A percentile compares a stretch with the other conserved stretches of the same genome.
Evolutionary conservation across 164 flowering plant species (phyloP).

Genomic region (Paratinospora sagittata): DNA sequence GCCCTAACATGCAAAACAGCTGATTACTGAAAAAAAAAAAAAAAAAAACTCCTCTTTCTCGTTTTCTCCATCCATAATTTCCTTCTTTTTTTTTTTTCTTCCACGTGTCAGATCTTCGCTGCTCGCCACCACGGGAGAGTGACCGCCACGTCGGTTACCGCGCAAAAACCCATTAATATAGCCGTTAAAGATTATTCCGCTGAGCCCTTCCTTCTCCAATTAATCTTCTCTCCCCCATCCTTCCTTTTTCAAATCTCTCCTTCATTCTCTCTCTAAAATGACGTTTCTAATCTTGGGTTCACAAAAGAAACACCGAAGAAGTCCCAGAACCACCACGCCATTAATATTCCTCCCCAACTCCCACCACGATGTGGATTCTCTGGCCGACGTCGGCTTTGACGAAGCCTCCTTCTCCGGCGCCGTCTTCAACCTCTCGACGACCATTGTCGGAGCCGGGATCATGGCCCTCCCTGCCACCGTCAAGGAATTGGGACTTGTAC

Average conservation of each 20-base stretch:
- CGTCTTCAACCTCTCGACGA: conserved; percentile 78
- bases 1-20: neutral
- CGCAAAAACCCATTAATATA: neutral
- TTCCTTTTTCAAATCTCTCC: neutral
- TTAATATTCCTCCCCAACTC: neutral
- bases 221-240: neutral
- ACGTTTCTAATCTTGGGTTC: neutral
- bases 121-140: neutral
- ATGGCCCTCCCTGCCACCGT: conserved; percentile 93
- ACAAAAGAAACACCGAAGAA: neutral
- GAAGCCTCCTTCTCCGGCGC: conserved; percentile 38
- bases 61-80: neutral
- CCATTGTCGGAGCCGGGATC: conserved; percentile 90
- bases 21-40: neutral
- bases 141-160: conserved; percentile 2
- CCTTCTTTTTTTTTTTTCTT: neutral
- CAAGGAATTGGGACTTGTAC: conserved; percentile 68
- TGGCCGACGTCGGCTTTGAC: neutral
- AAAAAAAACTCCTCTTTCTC: neutral
- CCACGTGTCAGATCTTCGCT: neutral
- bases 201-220: neutral
- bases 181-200: too few relatives aligned
- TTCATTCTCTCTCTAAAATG: neutral
- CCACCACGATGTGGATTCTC: neutral
- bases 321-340: conserved; percentile 2